A percentile compares a stretch with the other conserved stretches of the same genome.
Evolutionary conservation across 2,329 filamentous ascomycete species (phyloP).

Genomic region (Aspergillus aculeatus): DNA sequence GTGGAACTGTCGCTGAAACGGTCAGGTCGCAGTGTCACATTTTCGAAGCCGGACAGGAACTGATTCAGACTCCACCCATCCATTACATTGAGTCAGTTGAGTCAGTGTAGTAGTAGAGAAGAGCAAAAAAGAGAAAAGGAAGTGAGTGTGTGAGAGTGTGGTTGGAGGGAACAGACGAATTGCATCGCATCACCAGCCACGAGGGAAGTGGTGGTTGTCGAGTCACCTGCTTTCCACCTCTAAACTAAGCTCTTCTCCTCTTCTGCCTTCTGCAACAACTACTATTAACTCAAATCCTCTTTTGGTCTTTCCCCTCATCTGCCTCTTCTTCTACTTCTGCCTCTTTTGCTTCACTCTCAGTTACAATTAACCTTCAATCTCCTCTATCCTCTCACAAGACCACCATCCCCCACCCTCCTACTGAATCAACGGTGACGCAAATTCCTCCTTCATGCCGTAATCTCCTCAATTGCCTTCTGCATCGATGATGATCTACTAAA

Average conservation of each 20-base stretch:
- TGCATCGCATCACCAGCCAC: not conserved
- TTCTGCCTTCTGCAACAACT: not conserved
- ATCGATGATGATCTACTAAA: constrained; percentile 1
- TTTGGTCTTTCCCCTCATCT: constrained; percentile 4
- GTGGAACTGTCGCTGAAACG: not conserved
- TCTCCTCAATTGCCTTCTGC: constrained; percentile 4
- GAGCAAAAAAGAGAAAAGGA: not conserved
- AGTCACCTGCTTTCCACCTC: constrained; percentile 1
- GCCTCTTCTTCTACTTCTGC: not conserved
- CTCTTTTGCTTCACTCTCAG: not conserved
- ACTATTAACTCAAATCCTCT: not conserved
- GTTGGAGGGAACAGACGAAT: not conserved
- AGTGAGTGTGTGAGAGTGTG: not conserved
- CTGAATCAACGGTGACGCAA: not conserved
- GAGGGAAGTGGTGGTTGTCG: not conserved
- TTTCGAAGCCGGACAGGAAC: not conserved
- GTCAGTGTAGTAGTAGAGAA: not conserved
- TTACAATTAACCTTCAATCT: not conserved
- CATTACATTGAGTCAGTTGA: not conserved
- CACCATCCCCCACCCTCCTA: constrained; percentile 1
- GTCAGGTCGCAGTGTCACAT: not conserved
- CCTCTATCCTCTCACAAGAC: constrained; percentile 7
- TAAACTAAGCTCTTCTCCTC: not conserved
- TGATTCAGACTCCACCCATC: not conserved
- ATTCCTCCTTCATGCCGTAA: not conserved